Evolutionary conservation across 2,329 filamentous ascomycete species (phyloP).

Genomic region (Aspergillus chevalieri): DNA sequence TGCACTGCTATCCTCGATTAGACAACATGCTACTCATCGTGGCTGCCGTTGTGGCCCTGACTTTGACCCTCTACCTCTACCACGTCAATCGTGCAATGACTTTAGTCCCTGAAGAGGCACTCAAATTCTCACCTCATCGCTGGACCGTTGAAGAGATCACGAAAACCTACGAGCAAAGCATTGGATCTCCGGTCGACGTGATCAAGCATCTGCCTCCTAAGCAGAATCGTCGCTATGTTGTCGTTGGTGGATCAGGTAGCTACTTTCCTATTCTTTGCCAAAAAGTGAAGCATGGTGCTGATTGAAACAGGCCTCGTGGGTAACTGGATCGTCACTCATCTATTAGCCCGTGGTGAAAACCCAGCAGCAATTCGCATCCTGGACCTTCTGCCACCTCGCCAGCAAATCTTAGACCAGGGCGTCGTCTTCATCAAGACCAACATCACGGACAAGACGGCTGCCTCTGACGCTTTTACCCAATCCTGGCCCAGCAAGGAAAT

Average conservation of each 20-base stretch:
- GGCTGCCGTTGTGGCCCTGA: neutral
- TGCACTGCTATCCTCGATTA: neutral
- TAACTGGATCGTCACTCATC: slow-evolving; percentile 49
- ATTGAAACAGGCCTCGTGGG: slow-evolving; percentile 48
- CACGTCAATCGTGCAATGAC: slow-evolving; percentile 26
- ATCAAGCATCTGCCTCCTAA: slow-evolving; percentile 30
- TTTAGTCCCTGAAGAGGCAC: slow-evolving; percentile 20
- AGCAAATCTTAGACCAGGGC: slow-evolving; percentile 37
- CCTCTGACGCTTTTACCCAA: slow-evolving; percentile 42
- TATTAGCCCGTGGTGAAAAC: slow-evolving; percentile 48
- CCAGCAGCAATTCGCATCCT: slow-evolving; percentile 49
- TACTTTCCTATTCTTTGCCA: neutral
- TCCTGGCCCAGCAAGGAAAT: slow-evolving; percentile 41
- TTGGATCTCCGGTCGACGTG: slow-evolving; percentile 26
- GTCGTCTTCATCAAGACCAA: slow-evolving; percentile 46
- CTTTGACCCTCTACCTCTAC: slow-evolving; percentile 18
- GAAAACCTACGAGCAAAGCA: slow-evolving; percentile 23
- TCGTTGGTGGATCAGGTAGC: slow-evolving; percentile 35
- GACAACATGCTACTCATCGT: neutral
- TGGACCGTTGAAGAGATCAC: slow-evolving; percentile 32
- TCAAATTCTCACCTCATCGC: slow-evolving; percentile 19
- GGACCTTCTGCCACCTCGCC: slow-evolving; percentile 44
- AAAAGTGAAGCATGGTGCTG: neutral
- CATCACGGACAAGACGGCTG: slow-evolving; percentile 43
- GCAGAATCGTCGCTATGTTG: slow-evolving; percentile 33